These are phyloP conservation scores for Corymbia citriodora DNA, from an alignment of 441 rosid genomes.

Conservation along the genomic window DNA sequence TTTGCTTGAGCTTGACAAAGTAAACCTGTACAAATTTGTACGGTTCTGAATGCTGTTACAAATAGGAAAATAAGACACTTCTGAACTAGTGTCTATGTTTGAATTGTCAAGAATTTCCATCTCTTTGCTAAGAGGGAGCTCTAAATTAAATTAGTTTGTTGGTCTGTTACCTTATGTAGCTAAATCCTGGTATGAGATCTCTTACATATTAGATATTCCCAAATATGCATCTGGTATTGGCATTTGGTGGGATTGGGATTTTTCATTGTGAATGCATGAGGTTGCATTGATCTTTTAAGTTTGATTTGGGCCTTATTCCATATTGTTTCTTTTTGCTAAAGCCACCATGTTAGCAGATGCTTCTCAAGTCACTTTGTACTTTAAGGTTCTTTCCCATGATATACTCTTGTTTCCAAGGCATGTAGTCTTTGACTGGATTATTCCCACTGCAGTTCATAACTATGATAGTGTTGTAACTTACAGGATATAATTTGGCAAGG, in stretches of 20 bases:
- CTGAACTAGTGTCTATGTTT: neutral
- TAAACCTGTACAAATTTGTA: neutral
- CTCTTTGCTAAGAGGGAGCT: neutral
- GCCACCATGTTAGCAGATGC: neutral
- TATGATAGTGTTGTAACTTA: neutral
- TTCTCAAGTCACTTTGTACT: neutral
- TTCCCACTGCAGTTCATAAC: neutral
- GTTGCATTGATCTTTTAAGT: neutral
- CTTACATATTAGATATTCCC: neutral
- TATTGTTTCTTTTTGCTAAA: neutral
- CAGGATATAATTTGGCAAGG: slow-evolving; percentile 70
- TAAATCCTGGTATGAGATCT: neutral
- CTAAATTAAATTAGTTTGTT: neutral
- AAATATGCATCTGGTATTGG: neutral
- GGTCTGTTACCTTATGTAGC: neutral
- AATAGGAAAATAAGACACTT: neutral
- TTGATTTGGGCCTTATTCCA: neutral
- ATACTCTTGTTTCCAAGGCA: neutral
- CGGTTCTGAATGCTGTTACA: neutral
- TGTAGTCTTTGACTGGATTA: neutral
- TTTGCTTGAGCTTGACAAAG: neutral
- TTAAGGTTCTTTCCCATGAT: neutral
- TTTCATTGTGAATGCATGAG: neutral
- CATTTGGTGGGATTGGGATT: neutral
- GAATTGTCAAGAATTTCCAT: neutral